phyloP scores from a whole-genome alignment of 805 yeast species.

The Pichia paraexigua region DNA sequence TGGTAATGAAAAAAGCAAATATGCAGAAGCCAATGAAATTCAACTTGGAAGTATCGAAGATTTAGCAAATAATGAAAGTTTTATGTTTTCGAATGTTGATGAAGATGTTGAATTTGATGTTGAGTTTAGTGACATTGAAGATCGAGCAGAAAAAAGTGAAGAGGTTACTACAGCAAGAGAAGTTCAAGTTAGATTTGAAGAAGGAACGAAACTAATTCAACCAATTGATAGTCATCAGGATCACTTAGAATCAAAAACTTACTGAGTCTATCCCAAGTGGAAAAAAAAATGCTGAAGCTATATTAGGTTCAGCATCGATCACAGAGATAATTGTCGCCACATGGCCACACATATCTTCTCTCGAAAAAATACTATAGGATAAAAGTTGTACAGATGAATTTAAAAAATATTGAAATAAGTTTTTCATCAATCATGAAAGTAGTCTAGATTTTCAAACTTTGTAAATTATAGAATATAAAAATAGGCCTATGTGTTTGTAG shows the following conservation, averaged over 20 bases:
- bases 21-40: slow-evolving; percentile 15
- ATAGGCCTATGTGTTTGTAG: not conserved
- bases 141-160: not conserved
- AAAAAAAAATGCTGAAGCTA: too few relatives aligned
- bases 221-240: not conserved
- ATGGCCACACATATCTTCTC: too few relatives aligned
- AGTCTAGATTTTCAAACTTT: too few relatives aligned
- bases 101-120: slow-evolving; percentile 27
- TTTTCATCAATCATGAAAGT: too few relatives aligned
- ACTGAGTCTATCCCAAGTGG: too few relatives aligned
- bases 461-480: too few relatives aligned
- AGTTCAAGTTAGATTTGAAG: slow-evolving; percentile 2
- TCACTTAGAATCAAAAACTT: not conserved
- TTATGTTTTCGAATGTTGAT: slow-evolving; percentile 14
- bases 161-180: not conserved
- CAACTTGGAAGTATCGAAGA: slow-evolving; percentile 12
- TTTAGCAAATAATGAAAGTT: slow-evolving; percentile 1
- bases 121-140: slow-evolving; percentile 20
- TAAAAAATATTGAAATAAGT: too few relatives aligned
- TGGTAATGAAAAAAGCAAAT: slow-evolving; percentile 15
- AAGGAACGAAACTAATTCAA: not conserved
- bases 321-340: not conserved
- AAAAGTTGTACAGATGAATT: not conserved
- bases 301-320: not conserved
- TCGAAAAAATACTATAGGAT: too few relatives aligned